Percentiles rank a stretch among this genome's conserved stretches.
Conservation (phyloP, 2,329 filamentous ascomycete genomes). For the Pseudogymnoascus destructans region DNA sequence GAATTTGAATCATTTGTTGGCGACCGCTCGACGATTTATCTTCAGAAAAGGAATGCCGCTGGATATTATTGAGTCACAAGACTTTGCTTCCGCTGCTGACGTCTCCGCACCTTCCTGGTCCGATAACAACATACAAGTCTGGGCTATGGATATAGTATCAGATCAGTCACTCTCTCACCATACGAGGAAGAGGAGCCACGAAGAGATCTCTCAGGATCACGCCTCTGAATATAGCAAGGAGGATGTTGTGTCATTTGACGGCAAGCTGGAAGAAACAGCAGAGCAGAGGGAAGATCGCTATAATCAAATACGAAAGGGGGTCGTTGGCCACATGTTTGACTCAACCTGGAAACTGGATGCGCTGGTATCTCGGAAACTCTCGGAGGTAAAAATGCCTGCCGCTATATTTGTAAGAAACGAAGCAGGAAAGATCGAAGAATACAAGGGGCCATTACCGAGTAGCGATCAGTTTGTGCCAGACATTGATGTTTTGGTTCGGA, state of each 20-base stretch:
- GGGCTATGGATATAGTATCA: conserved; percentile 55
- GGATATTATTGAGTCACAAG: conserved; percentile 52
- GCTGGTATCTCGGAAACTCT: conserved; percentile 51
- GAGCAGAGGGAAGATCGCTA: conserved; percentile 29
- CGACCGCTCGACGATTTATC: conserved; percentile 72
- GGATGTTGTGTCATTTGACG: conserved; percentile 11
- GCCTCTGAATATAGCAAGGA: conserved; percentile 5
- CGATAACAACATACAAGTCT: conserved; percentile 69
- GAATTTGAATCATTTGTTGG: conserved; percentile 69
- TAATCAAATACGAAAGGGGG: conserved; percentile 41
- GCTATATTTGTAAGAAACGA: conserved; percentile 55
- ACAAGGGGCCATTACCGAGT: conserved; percentile 53
- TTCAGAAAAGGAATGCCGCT: conserved; percentile 73
- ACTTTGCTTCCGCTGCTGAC: conserved; percentile 17
- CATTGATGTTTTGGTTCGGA: conserved; percentile 57
- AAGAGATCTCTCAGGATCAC: conserved; percentile 31
- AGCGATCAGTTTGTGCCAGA: conserved; percentile 39
- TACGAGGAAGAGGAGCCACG: conserved; percentile 34
- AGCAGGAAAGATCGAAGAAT: conserved; percentile 52
- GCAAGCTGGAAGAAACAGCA: conserved; percentile 22
- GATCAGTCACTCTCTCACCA: conserved; percentile 19
- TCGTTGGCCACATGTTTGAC: conserved; percentile 68
- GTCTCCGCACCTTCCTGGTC: conserved; percentile 47
- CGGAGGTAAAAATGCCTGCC: conserved; percentile 53
- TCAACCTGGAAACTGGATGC: conserved; percentile 62